Base-by-base conservation (phyloP, 768 basidiomycete genomes). In the Hericium rajendrae region DNA sequence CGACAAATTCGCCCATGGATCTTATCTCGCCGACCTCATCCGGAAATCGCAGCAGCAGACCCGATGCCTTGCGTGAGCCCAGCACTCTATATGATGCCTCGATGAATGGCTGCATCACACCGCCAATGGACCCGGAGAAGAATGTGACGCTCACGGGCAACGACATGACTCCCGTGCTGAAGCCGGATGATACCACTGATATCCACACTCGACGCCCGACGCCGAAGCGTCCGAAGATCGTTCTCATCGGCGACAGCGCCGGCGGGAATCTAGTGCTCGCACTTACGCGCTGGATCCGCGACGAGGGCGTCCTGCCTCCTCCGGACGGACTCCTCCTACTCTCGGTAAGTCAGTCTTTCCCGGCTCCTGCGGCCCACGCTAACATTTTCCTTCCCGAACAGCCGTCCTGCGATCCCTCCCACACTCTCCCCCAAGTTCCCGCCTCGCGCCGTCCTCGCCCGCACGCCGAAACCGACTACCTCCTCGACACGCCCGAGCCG, bases 171-270 rank as follows among this genome's bases (percentile, higher is more conserved):
- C 41, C 41, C 16, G 41, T 18, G 41, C 26, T 26, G 26, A 26
- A 26, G 5, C 26, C 26, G 26, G 9, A 43, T 16, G 41, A 43
- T n/a, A 43, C 16, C 41, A 43, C 15, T 4, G 10, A 43, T 43
- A 43, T 15, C 22, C 49, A 28, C 5, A 16, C 13, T 2, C 20
- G 49, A 28, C 41, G 41, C 6, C 15, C 41, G 20, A 15, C 46
- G 37, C 5, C 48, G 6, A 18, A 38, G 28, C 55, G 59, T 9
- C 57, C 60, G 28, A 69, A 76, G 58, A 72, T 79, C 49, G 63
- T 80, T 26, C 71, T 81, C 48, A 74, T 79, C 38, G 80, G 79
- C n/a, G 80, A 80, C 58, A 78, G 77, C 58, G 77, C 80, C 0
- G 80, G 80, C 12, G 80, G 79, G 6, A 80, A 80, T 59, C 70